Conservation (phyloP, 2,329 filamentous ascomycete genomes). For the Pseudohalonectria lignicola region DNA sequence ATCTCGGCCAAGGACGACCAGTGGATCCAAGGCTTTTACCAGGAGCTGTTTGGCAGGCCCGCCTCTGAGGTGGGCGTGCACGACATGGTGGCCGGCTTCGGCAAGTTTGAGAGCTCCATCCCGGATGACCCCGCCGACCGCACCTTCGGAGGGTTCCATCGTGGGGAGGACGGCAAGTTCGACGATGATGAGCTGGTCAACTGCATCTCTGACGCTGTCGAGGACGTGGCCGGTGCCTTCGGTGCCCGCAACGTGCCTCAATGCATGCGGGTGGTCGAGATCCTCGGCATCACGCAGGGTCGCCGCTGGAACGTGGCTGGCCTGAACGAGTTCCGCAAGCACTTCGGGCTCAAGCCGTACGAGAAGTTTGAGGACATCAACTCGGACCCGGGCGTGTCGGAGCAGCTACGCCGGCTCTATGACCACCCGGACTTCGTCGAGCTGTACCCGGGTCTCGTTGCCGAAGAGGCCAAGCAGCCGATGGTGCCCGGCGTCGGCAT, state of each 20-base stretch:
- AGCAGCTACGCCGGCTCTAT: constrained; percentile 56
- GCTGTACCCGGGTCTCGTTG: constrained; percentile 67
- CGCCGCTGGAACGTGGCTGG: constrained; percentile 68
- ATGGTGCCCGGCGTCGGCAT: constrained; percentile 68
- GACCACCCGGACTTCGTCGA: constrained; percentile 73
- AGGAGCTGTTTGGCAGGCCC: constrained; percentile 49
- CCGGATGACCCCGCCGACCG: constrained; percentile 58
- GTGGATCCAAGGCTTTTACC: constrained; percentile 66
- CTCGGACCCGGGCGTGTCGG: constrained; percentile 58
- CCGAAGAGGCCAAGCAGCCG: constrained; percentile 63
- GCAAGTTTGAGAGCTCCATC: constrained; percentile 49
- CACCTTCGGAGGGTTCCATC: constrained; percentile 53
- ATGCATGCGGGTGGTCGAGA: constrained; percentile 64
- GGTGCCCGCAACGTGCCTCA: constrained; percentile 64
- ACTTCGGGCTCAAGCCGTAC: constrained; percentile 68
- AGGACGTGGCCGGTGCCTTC: constrained; percentile 67
- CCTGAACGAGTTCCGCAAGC: constrained; percentile 76
- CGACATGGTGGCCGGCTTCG: constrained; percentile 52
- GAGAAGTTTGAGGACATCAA: constrained; percentile 78
- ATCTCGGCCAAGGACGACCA: constrained; percentile 66
- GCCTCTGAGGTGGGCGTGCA: constrained; percentile 41
- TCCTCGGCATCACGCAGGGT: constrained; percentile 69
- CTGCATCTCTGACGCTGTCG: constrained; percentile 57
- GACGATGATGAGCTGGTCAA: constrained; percentile 66
- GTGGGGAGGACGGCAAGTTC: constrained; percentile 57